Conservation (phyloP, 495 filamentous ascomycete species). For the Talaromyces liani region DNA sequence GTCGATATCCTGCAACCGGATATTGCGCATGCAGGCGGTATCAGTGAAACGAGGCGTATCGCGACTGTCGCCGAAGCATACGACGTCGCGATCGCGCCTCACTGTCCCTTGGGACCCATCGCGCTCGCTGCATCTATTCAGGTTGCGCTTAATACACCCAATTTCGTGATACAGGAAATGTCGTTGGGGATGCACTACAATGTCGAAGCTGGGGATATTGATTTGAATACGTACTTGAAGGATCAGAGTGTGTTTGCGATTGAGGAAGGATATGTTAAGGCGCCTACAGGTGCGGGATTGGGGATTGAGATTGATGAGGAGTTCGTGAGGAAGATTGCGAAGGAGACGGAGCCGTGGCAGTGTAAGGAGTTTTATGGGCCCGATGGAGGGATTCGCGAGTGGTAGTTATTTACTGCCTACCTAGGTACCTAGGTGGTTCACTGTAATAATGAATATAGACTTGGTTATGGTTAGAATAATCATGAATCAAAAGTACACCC, state of each 20-base stretch:
- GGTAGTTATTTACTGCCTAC: constrained; percentile 36
- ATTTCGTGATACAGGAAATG: constrained; percentile 81
- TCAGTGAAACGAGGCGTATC: constrained; percentile 64
- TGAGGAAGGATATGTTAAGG: constrained; percentile 58
- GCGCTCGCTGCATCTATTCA: constrained; percentile 69
- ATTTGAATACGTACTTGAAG: constrained; percentile 61
- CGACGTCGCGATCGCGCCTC: constrained; percentile 69
- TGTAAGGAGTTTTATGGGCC: constrained; percentile 59
- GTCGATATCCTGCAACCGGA: constrained; percentile 75
- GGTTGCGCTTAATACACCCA: constrained; percentile 53
- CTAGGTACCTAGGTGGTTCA: not conserved
- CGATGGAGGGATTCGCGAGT: constrained; percentile 66
- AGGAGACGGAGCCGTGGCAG: constrained; percentile 46
- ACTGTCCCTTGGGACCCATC: constrained; percentile 72
- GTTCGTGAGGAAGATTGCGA: constrained; percentile 46
- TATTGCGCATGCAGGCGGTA: constrained; percentile 68
- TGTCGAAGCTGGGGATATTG: constrained; percentile 46
- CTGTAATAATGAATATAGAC: not conserved
- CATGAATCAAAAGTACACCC: not conserved
- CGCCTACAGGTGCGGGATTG: constrained; percentile 54
- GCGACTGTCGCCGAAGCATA: constrained; percentile 71
- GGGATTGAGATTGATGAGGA: constrained; percentile 74
- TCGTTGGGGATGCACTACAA: constrained; percentile 76
- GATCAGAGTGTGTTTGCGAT: constrained; percentile 57
- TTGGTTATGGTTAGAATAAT: not conserved